A percentile compares a stretch with the other conserved stretches of the same genome.
Evolutionary conservation across 164 flowering plant species (phyloP).

Genomic region (Piper longum): DNA sequence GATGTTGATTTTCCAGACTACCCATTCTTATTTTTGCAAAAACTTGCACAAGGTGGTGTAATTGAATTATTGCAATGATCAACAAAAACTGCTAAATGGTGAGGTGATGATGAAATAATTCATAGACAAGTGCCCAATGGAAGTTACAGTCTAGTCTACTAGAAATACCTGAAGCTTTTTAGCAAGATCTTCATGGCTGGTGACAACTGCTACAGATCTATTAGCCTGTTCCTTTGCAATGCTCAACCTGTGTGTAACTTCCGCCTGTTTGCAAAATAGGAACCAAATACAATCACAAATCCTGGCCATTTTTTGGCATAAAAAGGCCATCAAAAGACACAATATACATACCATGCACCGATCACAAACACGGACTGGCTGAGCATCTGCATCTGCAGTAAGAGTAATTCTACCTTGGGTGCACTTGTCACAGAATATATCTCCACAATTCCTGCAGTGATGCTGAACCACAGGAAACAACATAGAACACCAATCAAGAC

Average conservation of each 20-base stretch:
- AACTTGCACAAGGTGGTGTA: too few relatives aligned
- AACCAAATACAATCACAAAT: neutral
- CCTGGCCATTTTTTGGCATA: neutral
- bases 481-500: neutral
- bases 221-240: constrained; percentile 54
- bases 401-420: constrained; percentile 88
- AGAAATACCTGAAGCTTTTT: constrained; percentile 78
- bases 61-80: too few relatives aligned
- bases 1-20: too few relatives aligned
- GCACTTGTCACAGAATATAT: constrained; percentile 96
- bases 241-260: constrained; percentile 88
- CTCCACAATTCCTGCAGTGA: constrained; percentile 97
- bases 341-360: constrained; percentile 63
- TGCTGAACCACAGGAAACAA: constrained; percentile 38
- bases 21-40: too few relatives aligned
- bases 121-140: neutral
- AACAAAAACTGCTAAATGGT: too few relatives aligned
- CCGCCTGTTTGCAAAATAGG: constrained; percentile 41
- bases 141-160: neutral
- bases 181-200: constrained; percentile 89
- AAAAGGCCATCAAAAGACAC: neutral
- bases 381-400: constrained; percentile 81
- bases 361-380: constrained; percentile 87
- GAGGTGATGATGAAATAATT: neutral
- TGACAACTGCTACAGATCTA: constrained; percentile 46